A percentile compares a stretch with the other conserved stretches of the same genome.
Conservation (phyloP, 2,329 filamentous ascomycete species). For the Triangularia setosa region DNA sequence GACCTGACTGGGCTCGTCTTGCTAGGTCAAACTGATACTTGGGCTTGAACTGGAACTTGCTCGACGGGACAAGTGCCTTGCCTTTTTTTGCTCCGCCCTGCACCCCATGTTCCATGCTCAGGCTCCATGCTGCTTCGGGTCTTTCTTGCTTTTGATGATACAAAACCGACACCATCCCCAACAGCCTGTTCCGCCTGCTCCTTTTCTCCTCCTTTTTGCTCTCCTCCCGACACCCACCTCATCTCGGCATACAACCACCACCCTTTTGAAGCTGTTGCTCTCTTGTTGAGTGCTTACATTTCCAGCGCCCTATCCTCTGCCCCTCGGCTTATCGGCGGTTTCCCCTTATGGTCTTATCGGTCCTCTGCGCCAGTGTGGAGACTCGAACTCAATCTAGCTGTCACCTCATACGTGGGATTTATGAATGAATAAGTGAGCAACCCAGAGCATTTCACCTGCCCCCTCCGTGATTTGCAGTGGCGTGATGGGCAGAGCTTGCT, state of each 20-base stretch:
- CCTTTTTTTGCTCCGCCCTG: slow-evolving; percentile 23
- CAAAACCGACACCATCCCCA: slow-evolving; percentile 27
- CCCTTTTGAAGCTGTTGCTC: background rate
- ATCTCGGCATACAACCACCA: too few species aligned
- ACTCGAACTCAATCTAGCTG: background rate
- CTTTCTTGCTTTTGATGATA: slow-evolving; percentile 21
- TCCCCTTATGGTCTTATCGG: background rate
- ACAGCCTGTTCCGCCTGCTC: slow-evolving; percentile 1
- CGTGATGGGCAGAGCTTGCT: background rate
- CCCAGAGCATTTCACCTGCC: background rate
- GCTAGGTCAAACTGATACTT: background rate
- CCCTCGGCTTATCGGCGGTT: background rate
- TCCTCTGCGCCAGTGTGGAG: background rate
- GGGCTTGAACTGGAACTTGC: slow-evolving; percentile 5
- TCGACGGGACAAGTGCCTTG: slow-evolving; percentile 13
- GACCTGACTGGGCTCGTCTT: background rate
- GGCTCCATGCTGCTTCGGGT: slow-evolving; percentile 9
- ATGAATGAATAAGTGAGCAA: background rate
- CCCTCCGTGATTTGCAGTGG: background rate
- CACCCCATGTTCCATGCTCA: slow-evolving; percentile 11
- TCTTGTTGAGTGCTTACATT: background rate
- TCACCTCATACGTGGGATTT: background rate
- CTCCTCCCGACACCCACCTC: background rate
- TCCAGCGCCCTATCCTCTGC: background rate
- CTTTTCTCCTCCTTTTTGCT: slow-evolving; percentile 10